Evolutionary conservation across 139 green algal genomes (phyloP).

Genomic region (Choricystis sp.): DNA sequence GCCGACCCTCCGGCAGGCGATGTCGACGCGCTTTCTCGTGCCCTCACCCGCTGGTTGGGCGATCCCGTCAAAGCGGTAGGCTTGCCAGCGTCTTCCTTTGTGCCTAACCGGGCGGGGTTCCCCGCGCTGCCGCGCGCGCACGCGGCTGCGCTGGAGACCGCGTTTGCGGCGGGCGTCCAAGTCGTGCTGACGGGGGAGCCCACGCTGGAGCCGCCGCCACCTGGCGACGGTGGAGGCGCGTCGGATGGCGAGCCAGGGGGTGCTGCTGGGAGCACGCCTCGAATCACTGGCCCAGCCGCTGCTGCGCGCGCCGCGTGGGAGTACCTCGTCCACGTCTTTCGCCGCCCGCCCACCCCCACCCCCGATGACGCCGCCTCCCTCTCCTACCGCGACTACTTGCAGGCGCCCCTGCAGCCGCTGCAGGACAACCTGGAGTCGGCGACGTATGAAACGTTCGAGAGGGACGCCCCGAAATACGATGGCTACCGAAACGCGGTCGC

Average conservation of each 20-base stretch:
- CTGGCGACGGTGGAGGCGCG: not conserved
- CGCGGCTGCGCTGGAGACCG: slow-evolving; percentile 47
- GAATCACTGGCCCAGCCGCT: slow-evolving; percentile 2
- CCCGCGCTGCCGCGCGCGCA: slow-evolving; percentile 62
- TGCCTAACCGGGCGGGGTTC: slow-evolving; percentile 70
- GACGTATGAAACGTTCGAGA: slow-evolving; percentile 97
- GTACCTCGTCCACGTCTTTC: slow-evolving; percentile 87
- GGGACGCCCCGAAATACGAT: slow-evolving; percentile 83
- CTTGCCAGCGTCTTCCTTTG: slow-evolving; percentile 57
- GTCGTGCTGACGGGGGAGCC: slow-evolving; percentile 5
- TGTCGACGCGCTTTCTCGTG: no score
- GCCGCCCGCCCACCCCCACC: slow-evolving; percentile 19
- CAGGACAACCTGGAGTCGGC: slow-evolving; percentile 91
- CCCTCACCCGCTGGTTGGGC: slow-evolving; percentile 53
- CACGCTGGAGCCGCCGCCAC: not conserved
- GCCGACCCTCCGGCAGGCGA: slow-evolving; percentile 17
- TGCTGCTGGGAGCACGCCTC: slow-evolving; percentile 19
- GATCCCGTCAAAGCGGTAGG: slow-evolving; percentile 77
- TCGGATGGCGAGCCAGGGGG: slow-evolving; percentile 15
- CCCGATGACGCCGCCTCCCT: slow-evolving; percentile 45
- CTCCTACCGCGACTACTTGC: slow-evolving; percentile 82
- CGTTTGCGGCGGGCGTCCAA: slow-evolving; percentile 8
- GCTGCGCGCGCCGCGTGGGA: slow-evolving; percentile 54
- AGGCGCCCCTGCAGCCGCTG: slow-evolving; percentile 72
- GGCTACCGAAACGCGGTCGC: slow-evolving; percentile 71